Evolutionary conservation across 371 early-diverging fungal genomes (phyloP).

Genomic region (Mortierella sp.): DNA sequence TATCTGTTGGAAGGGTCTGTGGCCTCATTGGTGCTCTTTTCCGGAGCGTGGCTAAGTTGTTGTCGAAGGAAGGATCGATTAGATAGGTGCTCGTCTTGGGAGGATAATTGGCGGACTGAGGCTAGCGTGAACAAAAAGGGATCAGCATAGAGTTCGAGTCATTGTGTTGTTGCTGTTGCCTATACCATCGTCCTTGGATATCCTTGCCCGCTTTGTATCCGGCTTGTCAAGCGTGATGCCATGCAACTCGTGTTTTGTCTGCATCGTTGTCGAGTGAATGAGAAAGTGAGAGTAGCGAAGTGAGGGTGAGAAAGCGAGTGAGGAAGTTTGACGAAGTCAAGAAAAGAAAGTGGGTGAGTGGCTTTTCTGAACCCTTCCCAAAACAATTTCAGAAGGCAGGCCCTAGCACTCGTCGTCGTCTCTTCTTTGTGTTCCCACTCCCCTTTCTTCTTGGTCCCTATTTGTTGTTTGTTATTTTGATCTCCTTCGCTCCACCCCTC

Average conservation of each 20-base stretch:
- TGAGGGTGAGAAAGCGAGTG: background rate
- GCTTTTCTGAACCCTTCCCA: constrained; percentile 3
- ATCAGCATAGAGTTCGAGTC: background rate
- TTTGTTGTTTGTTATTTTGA: background rate
- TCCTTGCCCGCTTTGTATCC: constrained; percentile 37
- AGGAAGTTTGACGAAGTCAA: background rate
- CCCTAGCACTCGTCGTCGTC: background rate
- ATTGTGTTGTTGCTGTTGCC: background rate
- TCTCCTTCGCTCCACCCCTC: background rate
- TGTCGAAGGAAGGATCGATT: background rate
- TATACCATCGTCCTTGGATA: constrained; percentile 51
- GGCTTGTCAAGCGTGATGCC: constrained; percentile 23
- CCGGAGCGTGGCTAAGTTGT: constrained; percentile 35
- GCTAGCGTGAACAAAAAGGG: background rate
- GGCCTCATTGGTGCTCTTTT: constrained; percentile 49
- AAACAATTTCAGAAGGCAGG: constrained; percentile 1
- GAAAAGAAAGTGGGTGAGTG: background rate
- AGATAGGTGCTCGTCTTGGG: background rate
- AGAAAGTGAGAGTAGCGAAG: background rate
- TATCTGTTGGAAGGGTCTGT: constrained; percentile 41
- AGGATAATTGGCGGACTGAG: background rate
- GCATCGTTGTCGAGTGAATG: constrained; percentile 15
- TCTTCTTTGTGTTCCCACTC: background rate
- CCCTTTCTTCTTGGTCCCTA: background rate
- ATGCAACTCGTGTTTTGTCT: constrained; percentile 18